phyloP scores from a whole-genome alignment of 2,329 filamentous ascomycete species.

The Apiospora arundinis region DNA sequence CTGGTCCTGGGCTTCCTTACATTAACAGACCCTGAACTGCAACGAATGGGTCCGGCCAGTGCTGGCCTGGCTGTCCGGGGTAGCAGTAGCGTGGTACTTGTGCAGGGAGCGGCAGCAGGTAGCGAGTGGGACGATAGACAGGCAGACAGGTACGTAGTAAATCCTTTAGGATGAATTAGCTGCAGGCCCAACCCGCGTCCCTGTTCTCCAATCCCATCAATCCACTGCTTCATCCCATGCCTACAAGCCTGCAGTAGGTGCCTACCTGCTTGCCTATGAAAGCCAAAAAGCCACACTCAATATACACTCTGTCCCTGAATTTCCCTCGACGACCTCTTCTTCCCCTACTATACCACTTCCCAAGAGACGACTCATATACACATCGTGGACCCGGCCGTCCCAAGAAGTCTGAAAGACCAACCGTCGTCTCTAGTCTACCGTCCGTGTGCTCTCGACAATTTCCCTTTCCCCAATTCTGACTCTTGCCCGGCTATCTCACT shows the following conservation, averaged over 20 bases:
- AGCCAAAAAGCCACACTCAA: slow-evolving; percentile 18
- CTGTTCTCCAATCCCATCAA: slow-evolving; percentile 11
- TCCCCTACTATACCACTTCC: not conserved
- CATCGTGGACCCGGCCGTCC: slow-evolving; percentile 14
- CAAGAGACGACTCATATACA: slow-evolving; percentile 12
- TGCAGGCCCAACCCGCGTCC: slow-evolving; percentile 15
- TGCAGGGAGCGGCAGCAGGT: slow-evolving; percentile 11
- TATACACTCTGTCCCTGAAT: slow-evolving; percentile 19
- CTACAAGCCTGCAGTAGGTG: not conserved
- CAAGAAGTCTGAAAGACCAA: slow-evolving; percentile 4
- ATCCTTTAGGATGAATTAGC: slow-evolving; percentile 14
- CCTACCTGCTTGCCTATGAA: not conserved
- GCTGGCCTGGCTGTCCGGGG: slow-evolving; percentile 10
- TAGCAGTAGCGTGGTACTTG: slow-evolving; percentile 18
- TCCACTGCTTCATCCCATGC: too few relatives aligned
- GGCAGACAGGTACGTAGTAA: not conserved
- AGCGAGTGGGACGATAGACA: slow-evolving; percentile 10
- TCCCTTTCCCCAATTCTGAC: slow-evolving; percentile 7
- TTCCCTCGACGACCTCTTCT: slow-evolving; percentile 8
- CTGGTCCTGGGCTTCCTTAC: slow-evolving; percentile 11
- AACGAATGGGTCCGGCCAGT: not conserved
- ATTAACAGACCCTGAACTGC: slow-evolving; percentile 16
- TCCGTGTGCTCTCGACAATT: slow-evolving; percentile 18
- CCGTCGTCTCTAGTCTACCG: slow-evolving; percentile 6
- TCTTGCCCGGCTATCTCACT: slow-evolving; percentile 5